Conservation (phyloP, 176 grass and related monocot genomes). For the Ensete ventricosum region DNA sequence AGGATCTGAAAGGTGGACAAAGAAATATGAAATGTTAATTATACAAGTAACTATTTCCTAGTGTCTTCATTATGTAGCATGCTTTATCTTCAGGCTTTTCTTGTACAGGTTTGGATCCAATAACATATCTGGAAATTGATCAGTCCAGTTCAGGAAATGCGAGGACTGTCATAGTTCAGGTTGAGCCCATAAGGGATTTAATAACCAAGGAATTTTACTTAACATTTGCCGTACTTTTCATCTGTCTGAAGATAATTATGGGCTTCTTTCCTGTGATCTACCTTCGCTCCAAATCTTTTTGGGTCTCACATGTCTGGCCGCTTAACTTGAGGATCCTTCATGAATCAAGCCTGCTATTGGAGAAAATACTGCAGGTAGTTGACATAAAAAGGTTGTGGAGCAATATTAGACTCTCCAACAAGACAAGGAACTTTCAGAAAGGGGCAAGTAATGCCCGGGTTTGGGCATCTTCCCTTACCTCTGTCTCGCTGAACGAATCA, state of each 20-base stretch:
- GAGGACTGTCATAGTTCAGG: slow-evolving; percentile 6
- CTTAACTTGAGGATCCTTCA: slow-evolving; percentile 41
- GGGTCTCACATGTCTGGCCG: slow-evolving; percentile 29
- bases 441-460: slow-evolving; percentile 68
- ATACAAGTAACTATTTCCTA: background rate
- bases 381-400: slow-evolving; percentile 56
- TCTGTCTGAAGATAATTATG: slow-evolving; percentile 30
- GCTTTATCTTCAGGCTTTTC: background rate
- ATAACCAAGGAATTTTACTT: slow-evolving; percentile 38
- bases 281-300: slow-evolving; percentile 39
- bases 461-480: slow-evolving; percentile 84
- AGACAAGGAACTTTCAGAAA: slow-evolving; percentile 50
- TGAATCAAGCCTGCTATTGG: slow-evolving; percentile 50
- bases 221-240: slow-evolving; percentile 38
- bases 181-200: slow-evolving; percentile 23
- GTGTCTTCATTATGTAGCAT: background rate
- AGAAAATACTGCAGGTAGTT: slow-evolving; percentile 28
- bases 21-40: background rate
- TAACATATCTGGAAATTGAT: slow-evolving; percentile 39
- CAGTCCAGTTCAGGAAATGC: slow-evolving; percentile 32
- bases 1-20: too few species aligned
- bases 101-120: slow-evolving; percentile 44
- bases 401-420: slow-evolving; percentile 54
- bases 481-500: slow-evolving; percentile 69
- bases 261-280: slow-evolving; percentile 27